These are phyloP conservation scores for Maudiozyma turicensis DNA, from an alignment of 805 yeast genomes.

Conservation along the genomic window DNA sequence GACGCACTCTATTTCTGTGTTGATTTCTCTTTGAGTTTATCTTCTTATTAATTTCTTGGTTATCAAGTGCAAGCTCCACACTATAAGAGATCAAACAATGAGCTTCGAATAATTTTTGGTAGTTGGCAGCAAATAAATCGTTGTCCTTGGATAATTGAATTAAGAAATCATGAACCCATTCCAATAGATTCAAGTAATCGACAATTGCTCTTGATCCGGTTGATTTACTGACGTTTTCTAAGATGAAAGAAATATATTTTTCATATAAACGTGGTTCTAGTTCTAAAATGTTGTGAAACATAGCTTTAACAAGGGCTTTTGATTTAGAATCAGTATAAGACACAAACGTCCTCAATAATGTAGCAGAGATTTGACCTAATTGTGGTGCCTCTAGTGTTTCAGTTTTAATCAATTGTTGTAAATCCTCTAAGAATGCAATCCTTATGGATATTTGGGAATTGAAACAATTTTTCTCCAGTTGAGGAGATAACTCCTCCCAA, in stretches of 20 bases:
- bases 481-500: constrained; percentile 20
- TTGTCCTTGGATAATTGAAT: constrained; percentile 14
- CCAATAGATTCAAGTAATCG: constrained; percentile 47
- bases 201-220: constrained; percentile 41
- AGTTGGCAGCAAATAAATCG: constrained; percentile 20
- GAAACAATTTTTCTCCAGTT: constrained; percentile 12
- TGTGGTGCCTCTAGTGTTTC: constrained; percentile 14
- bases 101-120: constrained; percentile 35
- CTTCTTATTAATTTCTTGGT: constrained; percentile 17
- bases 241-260: constrained; percentile 34
- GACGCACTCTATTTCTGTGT: constrained; percentile 34
- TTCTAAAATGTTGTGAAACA: constrained; percentile 32
- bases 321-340: constrained; percentile 44
- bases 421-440: constrained; percentile 21
- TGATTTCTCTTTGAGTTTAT: constrained; percentile 23
- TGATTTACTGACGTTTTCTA: constrained; percentile 22
- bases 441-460: constrained; percentile 20
- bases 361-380: constrained; percentile 26
- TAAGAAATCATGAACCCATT: constrained; percentile 42
- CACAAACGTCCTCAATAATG: constrained; percentile 39
- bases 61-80: constrained; percentile 19
- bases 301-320: constrained; percentile 33
- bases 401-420: constrained; percentile 13
- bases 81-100: constrained; percentile 27
- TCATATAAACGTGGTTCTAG: constrained; percentile 29